A percentile compares a stretch with the other conserved stretches of the same genome.
phyloP scores from a whole-genome alignment of 306 rosid genomes.

The Fragaria vesca region DNA sequence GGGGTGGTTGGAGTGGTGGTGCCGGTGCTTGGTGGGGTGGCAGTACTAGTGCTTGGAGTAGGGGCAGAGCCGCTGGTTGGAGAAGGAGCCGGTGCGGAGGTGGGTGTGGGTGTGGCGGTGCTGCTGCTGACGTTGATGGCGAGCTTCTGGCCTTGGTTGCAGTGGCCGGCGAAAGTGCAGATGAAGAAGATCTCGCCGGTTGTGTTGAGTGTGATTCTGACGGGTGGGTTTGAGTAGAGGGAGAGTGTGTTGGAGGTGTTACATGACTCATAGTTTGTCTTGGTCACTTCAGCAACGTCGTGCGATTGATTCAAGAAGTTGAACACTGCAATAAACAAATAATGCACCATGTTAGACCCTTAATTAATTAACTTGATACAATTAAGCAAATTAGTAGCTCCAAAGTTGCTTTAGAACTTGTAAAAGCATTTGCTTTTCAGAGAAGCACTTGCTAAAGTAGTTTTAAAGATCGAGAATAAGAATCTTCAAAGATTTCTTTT shows the following conservation, averaged over 20 bases:
- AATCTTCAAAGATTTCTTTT: background rate
- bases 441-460: background rate
- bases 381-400: background rate
- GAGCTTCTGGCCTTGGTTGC: constrained; percentile 32
- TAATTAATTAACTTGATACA: background rate
- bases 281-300: constrained; percentile 61
- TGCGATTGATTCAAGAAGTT: constrained; percentile 41
- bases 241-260: constrained; percentile 30
- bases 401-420: background rate
- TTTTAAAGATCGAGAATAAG: background rate
- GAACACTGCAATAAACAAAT: constrained; percentile 44
- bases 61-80: background rate
- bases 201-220: background rate
- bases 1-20: constrained; percentile 31
- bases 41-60: background rate
- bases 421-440: background rate
- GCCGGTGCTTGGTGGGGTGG: constrained; percentile 22
- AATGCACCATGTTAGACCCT: background rate
- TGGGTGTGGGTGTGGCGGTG: background rate
- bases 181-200: constrained; percentile 25
- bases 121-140: constrained; percentile 19
- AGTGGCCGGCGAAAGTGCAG: constrained; percentile 19
- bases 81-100: constrained; percentile 1
- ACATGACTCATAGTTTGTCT: constrained; percentile 45
- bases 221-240: constrained; percentile 16